phyloP scores from a whole-genome alignment of 1,284 basidiomycete species.

The Puccinia triticina region DNA sequence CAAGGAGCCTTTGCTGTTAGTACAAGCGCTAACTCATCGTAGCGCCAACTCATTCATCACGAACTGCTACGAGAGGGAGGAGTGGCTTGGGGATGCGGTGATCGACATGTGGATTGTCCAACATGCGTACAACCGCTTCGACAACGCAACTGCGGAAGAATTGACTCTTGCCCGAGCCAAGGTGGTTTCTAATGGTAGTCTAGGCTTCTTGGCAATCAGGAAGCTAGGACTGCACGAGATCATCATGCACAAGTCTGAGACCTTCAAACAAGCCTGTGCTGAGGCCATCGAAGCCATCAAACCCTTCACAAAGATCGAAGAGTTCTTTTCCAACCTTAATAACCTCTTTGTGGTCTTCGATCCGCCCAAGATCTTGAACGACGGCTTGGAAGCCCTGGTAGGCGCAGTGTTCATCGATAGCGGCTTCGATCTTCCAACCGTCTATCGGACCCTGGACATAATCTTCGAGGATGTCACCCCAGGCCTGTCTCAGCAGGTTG shows the following conservation, averaged over 20 bases:
- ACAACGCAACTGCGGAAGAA: conserved; percentile 71
- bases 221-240: conserved; percentile 71
- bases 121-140: conserved; percentile 73
- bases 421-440: conserved; percentile 71
- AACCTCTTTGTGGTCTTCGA: conserved; percentile 73
- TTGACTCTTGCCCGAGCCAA: conserved; percentile 72
- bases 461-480: conserved; percentile 69
- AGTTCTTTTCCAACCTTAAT: conserved; percentile 7
- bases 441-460: conserved; percentile 67
- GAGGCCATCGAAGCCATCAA: conserved; percentile 68
- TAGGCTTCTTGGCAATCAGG: conserved; percentile 71
- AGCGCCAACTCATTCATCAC: conserved; percentile 69
- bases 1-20: conserved; percentile 67
- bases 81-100: conserved; percentile 82
- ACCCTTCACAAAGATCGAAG: conserved; percentile 60
- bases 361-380: conserved; percentile 77
- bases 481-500: conserved; percentile 6
- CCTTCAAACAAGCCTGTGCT: conserved; percentile 69
- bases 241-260: conserved; percentile 71
- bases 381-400: conserved; percentile 77
- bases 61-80: conserved; percentile 76
- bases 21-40: conserved; percentile 79
- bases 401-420: conserved; percentile 82
- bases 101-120: conserved; percentile 73
- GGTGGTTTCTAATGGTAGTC: conserved; percentile 72